Percentiles rank a stretch among this genome's conserved stretches.
phyloP scores from a whole-genome alignment of 208 protist genomes.

The Trypanosoma melophagium region DNA sequence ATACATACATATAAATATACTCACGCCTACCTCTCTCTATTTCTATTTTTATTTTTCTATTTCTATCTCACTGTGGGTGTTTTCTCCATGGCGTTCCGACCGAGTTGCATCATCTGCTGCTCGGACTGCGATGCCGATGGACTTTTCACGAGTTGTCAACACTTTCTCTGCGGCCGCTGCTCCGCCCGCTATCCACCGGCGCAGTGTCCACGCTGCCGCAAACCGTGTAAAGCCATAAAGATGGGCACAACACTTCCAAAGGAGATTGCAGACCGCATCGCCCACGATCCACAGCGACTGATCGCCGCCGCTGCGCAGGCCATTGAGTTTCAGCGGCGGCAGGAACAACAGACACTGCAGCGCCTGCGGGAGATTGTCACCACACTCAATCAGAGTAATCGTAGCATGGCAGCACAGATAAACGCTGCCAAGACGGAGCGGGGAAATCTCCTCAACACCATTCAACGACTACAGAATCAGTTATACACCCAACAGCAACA shows the following conservation, averaged over 20 bases:
- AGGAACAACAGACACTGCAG: conserved; percentile 52
- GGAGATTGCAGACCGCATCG: conserved; percentile 39
- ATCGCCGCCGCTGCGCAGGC: conserved; percentile 39
- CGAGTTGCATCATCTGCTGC: conserved; percentile 82
- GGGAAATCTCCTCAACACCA: conserved; percentile 21
- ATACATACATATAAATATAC: not conserved
- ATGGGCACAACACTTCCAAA: conserved; percentile 37
- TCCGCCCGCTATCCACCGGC: conserved; percentile 44
- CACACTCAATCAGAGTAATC: conserved; percentile 55
- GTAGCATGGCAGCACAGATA: conserved; percentile 31
- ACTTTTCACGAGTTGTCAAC: conserved; percentile 73
- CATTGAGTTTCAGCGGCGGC: conserved; percentile 51
- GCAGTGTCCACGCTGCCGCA: conserved; percentile 70
- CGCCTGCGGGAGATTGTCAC: conserved; percentile 71
- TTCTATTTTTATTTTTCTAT: not conserved
- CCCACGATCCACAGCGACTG: conserved; percentile 36
- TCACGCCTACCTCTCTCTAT: not conserved
- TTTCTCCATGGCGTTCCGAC: conserved; percentile 62
- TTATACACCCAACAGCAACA: conserved; percentile 23
- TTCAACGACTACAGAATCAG: conserved; percentile 28
- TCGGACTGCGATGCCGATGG: conserved; percentile 67
- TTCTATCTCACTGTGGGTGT: not conserved
- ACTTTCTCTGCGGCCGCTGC: conserved; percentile 87
- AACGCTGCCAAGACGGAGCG: conserved; percentile 26
- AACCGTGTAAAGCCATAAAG: conserved; percentile 44